These are phyloP conservation scores for Candida tropicalis DNA, from an alignment of 1,139 yeast species.

Conservation along the genomic window DNA sequence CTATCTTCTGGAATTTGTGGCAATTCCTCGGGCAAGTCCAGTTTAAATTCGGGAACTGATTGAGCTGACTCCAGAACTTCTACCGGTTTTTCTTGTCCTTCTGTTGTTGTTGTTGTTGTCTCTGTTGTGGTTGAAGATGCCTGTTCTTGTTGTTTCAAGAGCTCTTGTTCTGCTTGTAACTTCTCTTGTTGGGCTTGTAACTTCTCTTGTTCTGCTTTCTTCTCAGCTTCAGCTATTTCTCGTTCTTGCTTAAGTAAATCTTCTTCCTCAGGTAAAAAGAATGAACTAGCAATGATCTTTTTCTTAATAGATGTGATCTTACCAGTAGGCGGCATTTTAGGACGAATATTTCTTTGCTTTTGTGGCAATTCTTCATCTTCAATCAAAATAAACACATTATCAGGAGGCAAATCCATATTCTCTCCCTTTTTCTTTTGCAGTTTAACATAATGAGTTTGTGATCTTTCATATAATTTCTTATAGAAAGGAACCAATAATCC, in stretches of 20 bases:
- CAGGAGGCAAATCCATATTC: constrained; percentile 44
- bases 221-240: constrained; percentile 1
- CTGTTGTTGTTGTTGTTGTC: neutral
- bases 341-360: constrained; percentile 75
- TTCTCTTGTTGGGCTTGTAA: neutral
- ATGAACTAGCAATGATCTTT: constrained; percentile 55
- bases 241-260: constrained; percentile 9
- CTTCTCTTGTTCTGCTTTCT: constrained; percentile 5
- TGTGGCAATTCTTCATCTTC: constrained; percentile 86
- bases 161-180: constrained; percentile 1
- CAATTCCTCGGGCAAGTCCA: neutral
- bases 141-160: too few species aligned
- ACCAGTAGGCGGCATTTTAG: constrained; percentile 93
- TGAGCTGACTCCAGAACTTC: neutral
- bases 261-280: constrained; percentile 37
- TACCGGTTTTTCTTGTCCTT: neutral
- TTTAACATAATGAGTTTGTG: constrained; percentile 51
- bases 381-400: constrained; percentile 48
- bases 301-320: constrained; percentile 75
- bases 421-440: constrained; percentile 58
- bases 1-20: constrained; percentile 22
- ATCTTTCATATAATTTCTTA: constrained; percentile 49
- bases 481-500: constrained; percentile 65
- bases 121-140: too few species aligned
- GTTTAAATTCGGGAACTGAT: neutral